A percentile compares a stretch with the other conserved stretches of the same genome.
phyloP scores from a whole-genome alignment of 768 basidiomycete species.

The Hortiboletus campestris region DNA sequence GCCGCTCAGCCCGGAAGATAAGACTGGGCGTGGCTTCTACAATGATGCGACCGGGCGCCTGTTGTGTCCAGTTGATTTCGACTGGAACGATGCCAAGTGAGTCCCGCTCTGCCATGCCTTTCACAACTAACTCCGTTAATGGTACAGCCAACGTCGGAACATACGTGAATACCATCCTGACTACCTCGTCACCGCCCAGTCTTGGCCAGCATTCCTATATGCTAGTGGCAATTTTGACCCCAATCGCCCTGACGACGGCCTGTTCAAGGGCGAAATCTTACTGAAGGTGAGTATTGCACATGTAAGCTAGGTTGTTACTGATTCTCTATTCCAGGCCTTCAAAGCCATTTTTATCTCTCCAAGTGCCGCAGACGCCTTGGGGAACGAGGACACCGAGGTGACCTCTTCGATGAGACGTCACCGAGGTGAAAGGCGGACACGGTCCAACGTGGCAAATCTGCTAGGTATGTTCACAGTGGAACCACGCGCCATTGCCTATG shows the following conservation, averaged over 20 bases:
- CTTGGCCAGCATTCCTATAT: conserved; percentile 6
- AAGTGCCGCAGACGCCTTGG: neutral
- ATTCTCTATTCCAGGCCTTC: neutral
- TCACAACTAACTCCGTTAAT: too few relatives aligned
- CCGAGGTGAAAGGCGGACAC: neutral
- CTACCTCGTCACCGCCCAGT: neutral
- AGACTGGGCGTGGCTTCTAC: neutral
- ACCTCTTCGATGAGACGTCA: too few relatives aligned
- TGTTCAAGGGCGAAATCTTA: neutral
- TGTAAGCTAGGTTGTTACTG: neutral
- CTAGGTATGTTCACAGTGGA: neutral
- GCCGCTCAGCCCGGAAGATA: neutral
- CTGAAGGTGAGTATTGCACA: neutral
- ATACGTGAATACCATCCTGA: neutral
- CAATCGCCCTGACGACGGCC: neutral
- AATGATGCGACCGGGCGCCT: neutral
- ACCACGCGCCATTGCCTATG: conserved; percentile 2
- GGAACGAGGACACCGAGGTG: neutral
- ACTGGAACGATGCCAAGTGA: neutral
- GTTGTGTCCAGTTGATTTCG: neutral
- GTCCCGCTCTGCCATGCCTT: neutral
- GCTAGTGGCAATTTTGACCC: neutral
- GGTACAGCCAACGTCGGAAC: neutral
- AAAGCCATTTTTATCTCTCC: conserved; percentile 1
- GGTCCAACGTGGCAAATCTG: neutral